Base-by-base conservation (phyloP, 106 monocot genomes). In the Acorus gramineus region DNA sequence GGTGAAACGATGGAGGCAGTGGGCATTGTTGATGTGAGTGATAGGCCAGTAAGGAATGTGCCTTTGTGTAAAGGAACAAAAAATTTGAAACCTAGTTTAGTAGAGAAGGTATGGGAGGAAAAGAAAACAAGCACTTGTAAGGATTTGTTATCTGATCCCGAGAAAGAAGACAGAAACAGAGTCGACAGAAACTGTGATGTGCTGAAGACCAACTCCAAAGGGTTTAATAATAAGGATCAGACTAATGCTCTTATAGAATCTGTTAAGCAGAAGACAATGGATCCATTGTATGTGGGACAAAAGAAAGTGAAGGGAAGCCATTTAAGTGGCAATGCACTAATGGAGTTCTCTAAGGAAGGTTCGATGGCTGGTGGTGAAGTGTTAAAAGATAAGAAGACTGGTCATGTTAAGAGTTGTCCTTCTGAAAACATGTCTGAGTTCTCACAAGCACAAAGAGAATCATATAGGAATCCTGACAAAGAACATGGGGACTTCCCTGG, bases 351-450 rank as follows among this genome's bases (percentile, higher is more conserved):
- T 2, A 73, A 73, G 56, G 59, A 68, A 50, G 64, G 64, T 11
- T 14, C 67, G 8, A 57, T 69, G 14, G n/a, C 28, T 43, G 10
- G 13, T 44, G 14, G 59, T 63, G 62, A 12, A 9, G 4, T 52
- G 4, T 61, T 48, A n/a, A 76, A 76, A 57, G 73, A 74, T 49
- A 79, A 79, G 50, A 74, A 74, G 69, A 79, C 58, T 12, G 68
- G 46, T n/a, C 59, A 58, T 52, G 51, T 57, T 11, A 79, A 53
- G 48, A 46, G 63, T 2, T 68, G 69, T 55, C 46, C 48, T 48
- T 43, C 59, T 53, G 68, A 69, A 10, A 42, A 58, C 46, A 79
- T 70, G 64, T 60, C 49, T 6, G 70, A 69, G 13, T 13, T 28
- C 2, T 64, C 50, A 6, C 74, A 74, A 66, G 65, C 66, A 54